Evolutionary conservation across 345 rosid genomes (phyloP), one percentile per base, ranked within the genome.

Genomic region (Cardamine resedifolia): DNA sequence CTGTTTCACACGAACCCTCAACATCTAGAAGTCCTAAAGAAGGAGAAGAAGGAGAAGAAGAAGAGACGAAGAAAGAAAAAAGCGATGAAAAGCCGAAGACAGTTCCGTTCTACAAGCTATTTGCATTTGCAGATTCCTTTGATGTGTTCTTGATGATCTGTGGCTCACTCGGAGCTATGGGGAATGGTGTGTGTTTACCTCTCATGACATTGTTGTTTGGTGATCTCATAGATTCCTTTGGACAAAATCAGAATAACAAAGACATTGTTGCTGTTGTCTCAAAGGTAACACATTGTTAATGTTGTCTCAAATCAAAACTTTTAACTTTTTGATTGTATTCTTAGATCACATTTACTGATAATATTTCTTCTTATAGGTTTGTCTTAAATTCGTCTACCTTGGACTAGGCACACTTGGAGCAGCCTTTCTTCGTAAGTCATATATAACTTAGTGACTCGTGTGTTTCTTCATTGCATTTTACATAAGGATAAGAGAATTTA

Each of bases 391-490:
- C 77, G 83, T 91, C 41, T 93, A 89, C 83, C 79, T 93, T 82
- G 97, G 85, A 44, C 16, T 93, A 30, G 97, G 89, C 53, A 21
- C 87, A 5, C 85, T 72, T 10, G 82, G 55, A 20, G 91, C 87
- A 4, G 84, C 96, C 58, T 87, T 82, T 77, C 83, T 88, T 23
- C 97, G 97, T 92, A 82, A 88, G 98, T 77, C 71, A n/a, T n/a
- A n/a, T n/a, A n/a, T n/a, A n/a, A n/a, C n/a, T n/a, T n/a, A n/a
- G n/a, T n/a, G n/a, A n/a, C n/a, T n/a, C n/a, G n/a, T n/a, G n/a
- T n/a, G n/a, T n/a, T n/a, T n/a, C n/a, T n/a, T n/a, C n/a, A n/a
- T n/a, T n/a, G n/a, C n/a, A n/a, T n/a, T n/a, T 28, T 55, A 9
- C 15, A 4, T 80, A 84, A 23, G 50, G 43, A 41, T 60, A n/a